Percentiles rank a stretch among this genome's conserved stretches.
phyloP scores from a whole-genome alignment of 2,329 filamentous ascomycete species.

The Nannizzia gypsea region DNA sequence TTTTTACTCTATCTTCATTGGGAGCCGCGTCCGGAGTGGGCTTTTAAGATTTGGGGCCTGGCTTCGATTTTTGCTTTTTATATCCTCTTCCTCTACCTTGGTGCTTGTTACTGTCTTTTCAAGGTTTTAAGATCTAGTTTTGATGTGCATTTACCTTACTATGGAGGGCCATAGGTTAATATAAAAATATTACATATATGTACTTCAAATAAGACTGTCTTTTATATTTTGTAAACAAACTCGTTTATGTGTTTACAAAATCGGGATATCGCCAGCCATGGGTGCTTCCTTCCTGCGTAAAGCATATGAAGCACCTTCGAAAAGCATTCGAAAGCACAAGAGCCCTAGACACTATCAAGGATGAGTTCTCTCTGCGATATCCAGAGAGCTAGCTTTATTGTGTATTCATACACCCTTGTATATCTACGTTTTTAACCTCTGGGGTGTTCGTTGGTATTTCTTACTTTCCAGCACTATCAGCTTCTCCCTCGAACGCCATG shows the following conservation, averaged over 20 bases:
- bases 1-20: background rate
- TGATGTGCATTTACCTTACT: conserved; percentile 3
- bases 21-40: conserved; percentile 3
- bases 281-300: background rate
- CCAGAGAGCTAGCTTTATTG: background rate
- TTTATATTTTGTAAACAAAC: background rate
- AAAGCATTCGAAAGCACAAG: background rate
- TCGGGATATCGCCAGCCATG: background rate
- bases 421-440: background rate
- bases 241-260: background rate
- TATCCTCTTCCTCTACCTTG: background rate
- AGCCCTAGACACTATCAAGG: background rate
- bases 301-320: background rate
- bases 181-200: conserved; percentile 1
- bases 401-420: background rate
- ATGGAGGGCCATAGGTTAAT: conserved; percentile 4
- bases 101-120: background rate
- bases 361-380: background rate
- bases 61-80: background rate
- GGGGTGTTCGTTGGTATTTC: background rate
- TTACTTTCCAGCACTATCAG: background rate
- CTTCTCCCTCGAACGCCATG: background rate
- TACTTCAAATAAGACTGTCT: background rate
- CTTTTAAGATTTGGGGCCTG: background rate
- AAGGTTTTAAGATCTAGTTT: background rate